Evolutionary conservation across 768 basidiomycete genomes (phyloP), one percentile per base, ranked within the genome.

Genomic region (Candolleomyces efflorescens): DNA sequence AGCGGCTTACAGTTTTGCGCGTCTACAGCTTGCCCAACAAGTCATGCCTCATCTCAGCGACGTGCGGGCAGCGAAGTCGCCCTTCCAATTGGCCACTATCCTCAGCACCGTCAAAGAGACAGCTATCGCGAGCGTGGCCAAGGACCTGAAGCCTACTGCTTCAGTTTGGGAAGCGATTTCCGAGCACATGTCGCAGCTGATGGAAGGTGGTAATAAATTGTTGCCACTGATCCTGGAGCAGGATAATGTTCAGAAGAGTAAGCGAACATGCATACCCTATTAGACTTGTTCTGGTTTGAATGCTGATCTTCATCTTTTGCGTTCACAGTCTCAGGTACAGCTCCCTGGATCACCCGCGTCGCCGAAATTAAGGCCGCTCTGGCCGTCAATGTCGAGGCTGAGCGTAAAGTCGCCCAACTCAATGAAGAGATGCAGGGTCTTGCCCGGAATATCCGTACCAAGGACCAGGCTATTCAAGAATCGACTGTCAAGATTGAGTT

Each of bases 401-500:
- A 98, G 67, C 84, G 90, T 48, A 91, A 92, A 71, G 87, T 94
- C 6, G 75, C 82, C 2, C 87, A 91, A 60, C 80, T 97, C 22
- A 90, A 87, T 60, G 95, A 97, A 61, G 93, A 98, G 71, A 83
- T 97, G 63, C 90, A 93, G 65, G 88, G 88, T 7, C 84, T 98
- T 41, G 82, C 88, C 26, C 87, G 94, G 27, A 90, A 82, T 51
- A 79, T 98, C 67, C 90, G 90, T 68, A 73, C 83, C n/a, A 86
- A 92, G 73, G 97, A 98, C 60, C 94, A 97, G 77, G 80, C 73
- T 23, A 86, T 93, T 37, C 94, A 98, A 69, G 97, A 98, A 67
- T 78, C 86, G 4, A 76, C 78, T 2, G 94, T 98, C 55, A 98
- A 95, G 78, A 93, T 98, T 56, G 93, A 98, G 69, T 80, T 95